Evolutionary conservation across 2,329 filamentous ascomycete genomes (phyloP).

Genomic region (Cercospora sp.): DNA sequence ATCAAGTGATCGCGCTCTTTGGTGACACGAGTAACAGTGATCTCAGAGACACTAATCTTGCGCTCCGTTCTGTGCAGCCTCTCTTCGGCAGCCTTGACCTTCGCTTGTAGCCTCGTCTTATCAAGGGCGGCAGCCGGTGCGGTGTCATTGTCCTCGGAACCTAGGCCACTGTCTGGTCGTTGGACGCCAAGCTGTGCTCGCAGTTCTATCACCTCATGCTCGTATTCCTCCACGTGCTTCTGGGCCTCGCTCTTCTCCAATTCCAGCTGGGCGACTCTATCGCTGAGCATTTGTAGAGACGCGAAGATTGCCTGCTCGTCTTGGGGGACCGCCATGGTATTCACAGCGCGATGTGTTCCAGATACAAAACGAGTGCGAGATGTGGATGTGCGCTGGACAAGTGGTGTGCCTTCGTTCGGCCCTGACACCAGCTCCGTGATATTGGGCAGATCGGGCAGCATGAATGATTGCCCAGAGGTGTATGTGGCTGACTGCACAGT

Average conservation of each 20-base stretch:
- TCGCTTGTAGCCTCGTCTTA: constrained; percentile 60
- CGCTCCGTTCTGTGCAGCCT: constrained; percentile 64
- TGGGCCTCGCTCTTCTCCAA: constrained; percentile 55
- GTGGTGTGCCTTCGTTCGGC: constrained; percentile 58
- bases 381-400: constrained; percentile 54
- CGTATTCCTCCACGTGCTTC: constrained; percentile 55
- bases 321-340: constrained; percentile 57
- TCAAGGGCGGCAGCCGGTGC: constrained; percentile 47
- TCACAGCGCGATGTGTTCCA: constrained; percentile 51
- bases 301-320: constrained; percentile 65
- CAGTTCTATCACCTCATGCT: constrained; percentile 61
- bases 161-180: constrained; percentile 50
- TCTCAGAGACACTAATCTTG: constrained; percentile 62
- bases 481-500: constrained; percentile 45
- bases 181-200: constrained; percentile 48
- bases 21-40: constrained; percentile 61
- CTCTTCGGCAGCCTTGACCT: constrained; percentile 60
- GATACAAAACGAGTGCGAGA: constrained; percentile 57
- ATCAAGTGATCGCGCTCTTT: constrained; percentile 67
- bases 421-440: constrained; percentile 63
- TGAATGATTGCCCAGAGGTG: constrained; percentile 58
- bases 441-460: constrained; percentile 61
- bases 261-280: constrained; percentile 59
- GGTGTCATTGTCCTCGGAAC: constrained; percentile 48
- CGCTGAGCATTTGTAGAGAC: constrained; percentile 59